These are phyloP conservation scores for Colletotrichum camelliae DNA, from an alignment of 2,329 filamentous ascomycete genomes.

Conservation along the genomic window DNA sequence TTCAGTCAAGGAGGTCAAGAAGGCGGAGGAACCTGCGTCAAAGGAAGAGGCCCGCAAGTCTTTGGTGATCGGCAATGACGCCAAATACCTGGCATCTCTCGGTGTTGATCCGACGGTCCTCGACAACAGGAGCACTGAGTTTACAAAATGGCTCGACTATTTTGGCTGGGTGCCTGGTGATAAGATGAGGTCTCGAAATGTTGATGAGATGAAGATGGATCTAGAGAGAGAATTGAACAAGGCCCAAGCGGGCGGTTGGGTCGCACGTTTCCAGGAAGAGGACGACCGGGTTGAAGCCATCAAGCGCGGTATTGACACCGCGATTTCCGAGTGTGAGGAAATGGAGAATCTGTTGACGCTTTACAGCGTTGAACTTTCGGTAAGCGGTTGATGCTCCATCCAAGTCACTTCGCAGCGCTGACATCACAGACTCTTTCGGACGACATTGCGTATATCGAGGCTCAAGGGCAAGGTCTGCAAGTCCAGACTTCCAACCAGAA, in stretches of 20 bases:
- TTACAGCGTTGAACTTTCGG: conserved; percentile 92
- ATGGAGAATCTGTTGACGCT: conserved; percentile 92
- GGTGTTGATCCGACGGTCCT: conserved; percentile 81
- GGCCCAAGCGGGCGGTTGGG: conserved; percentile 91
- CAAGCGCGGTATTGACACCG: conserved; percentile 82
- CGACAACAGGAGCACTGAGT: conserved; percentile 78
- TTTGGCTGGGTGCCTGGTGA: conserved; percentile 86
- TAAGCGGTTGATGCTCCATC: conserved; percentile 49
- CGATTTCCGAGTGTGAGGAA: conserved; percentile 96
- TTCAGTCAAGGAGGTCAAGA: conserved; percentile 37
- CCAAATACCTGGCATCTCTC: conserved; percentile 77
- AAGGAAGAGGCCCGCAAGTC: conserved; percentile 63
- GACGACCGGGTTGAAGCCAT: conserved; percentile 90
- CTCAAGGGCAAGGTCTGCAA: conserved; percentile 94
- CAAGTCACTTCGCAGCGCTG: conserved; percentile 17
- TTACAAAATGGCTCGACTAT: conserved; percentile 82
- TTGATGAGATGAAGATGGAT: conserved; percentile 82
- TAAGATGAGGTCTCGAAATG: conserved; percentile 74
- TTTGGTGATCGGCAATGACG: conserved; percentile 74
- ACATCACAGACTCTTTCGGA: conserved; percentile 82
- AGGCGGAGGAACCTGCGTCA: conserved; percentile 27
- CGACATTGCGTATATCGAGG: conserved; percentile 96
- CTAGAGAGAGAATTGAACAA: conserved; percentile 88
- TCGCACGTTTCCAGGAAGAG: conserved; percentile 82
- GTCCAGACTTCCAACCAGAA: conserved; percentile 98